These are phyloP conservation scores for Alnus rubra DNA, from an alignment of 306 rosid genomes.

Conservation along the genomic window DNA sequence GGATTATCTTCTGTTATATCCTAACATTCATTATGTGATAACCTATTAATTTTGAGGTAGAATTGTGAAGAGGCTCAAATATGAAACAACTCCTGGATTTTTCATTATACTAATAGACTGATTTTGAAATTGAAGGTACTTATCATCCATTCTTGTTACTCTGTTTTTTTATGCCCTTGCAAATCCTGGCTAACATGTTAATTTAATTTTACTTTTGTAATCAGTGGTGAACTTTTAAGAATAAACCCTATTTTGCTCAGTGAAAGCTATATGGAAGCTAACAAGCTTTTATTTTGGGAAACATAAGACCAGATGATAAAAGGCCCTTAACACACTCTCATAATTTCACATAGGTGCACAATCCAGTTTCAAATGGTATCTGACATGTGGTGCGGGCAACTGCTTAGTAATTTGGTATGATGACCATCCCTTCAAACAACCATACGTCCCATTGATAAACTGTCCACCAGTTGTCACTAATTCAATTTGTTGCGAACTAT, in stretches of 20 bases:
- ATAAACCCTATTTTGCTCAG: background rate
- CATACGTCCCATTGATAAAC: background rate
- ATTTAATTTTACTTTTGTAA: background rate
- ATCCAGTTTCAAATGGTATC: background rate
- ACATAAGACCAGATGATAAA: background rate
- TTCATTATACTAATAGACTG: background rate
- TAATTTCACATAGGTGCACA: background rate
- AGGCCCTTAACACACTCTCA: background rate
- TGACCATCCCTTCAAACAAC: background rate
- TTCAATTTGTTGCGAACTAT: background rate
- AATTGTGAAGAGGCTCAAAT: slow-evolving; percentile 2
- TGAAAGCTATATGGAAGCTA: background rate
- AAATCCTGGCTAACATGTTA: background rate
- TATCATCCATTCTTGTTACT: background rate
- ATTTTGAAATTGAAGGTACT: background rate
- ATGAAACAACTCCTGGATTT: background rate
- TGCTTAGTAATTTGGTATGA: background rate
- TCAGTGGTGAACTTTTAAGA: background rate
- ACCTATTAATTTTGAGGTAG: background rate
- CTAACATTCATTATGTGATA: background rate
- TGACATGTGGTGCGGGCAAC: background rate
- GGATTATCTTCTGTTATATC: background rate
- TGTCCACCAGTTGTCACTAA: background rate
- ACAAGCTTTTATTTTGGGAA: background rate
- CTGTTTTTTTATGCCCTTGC: slow-evolving; percentile 1